A percentile compares a stretch with the other conserved stretches of the same genome.
Evolutionary conservation across 1,284 basidiomycete species (phyloP).

Genomic region (Macrocystidia cucumis): DNA sequence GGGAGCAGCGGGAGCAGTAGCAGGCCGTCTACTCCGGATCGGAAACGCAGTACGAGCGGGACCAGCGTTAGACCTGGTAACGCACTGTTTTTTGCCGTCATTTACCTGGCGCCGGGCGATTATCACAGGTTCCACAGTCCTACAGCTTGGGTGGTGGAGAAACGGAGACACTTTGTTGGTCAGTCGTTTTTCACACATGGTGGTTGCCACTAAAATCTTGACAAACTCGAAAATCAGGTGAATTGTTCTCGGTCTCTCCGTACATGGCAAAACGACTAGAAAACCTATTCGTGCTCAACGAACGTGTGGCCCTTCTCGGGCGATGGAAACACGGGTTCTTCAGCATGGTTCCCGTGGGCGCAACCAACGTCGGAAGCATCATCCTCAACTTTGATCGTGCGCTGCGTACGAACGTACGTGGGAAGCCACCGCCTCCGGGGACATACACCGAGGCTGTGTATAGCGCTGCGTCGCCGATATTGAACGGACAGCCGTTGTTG

Average conservation of each 20-base stretch:
- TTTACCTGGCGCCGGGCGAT: constrained; percentile 98
- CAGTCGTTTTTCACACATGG: constrained; percentile 53
- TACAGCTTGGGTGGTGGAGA: constrained; percentile 95
- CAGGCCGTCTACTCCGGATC: constrained; percentile 32
- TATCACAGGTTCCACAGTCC: constrained; percentile 98
- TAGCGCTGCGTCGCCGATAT: constrained; percentile 68
- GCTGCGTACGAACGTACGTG: constrained; percentile 78
- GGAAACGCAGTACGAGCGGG: constrained; percentile 33
- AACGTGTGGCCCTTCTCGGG: constrained; percentile 94
- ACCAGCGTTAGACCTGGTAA: constrained; percentile 60
- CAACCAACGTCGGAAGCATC: constrained; percentile 97
- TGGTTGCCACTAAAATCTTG: not conserved
- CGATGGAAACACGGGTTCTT: constrained; percentile 97
- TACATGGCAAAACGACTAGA: constrained; percentile 91
- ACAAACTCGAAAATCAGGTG: constrained; percentile 38
- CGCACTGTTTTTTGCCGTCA: constrained; percentile 86
- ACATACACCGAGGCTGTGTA: constrained; percentile 94
- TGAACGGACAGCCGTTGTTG: constrained; percentile 84
- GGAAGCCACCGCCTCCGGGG: constrained; percentile 72
- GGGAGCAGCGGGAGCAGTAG: no score
- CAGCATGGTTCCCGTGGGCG: constrained; percentile 95
- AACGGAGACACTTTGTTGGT: constrained; percentile 91
- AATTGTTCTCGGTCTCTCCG: constrained; percentile 95
- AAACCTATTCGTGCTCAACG: constrained; percentile 95
- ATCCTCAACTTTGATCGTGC: constrained; percentile 93